These are phyloP conservation scores for Lizonia empirigonia DNA, from an alignment of 2,329 filamentous ascomycete genomes.

Conservation along the genomic window DNA sequence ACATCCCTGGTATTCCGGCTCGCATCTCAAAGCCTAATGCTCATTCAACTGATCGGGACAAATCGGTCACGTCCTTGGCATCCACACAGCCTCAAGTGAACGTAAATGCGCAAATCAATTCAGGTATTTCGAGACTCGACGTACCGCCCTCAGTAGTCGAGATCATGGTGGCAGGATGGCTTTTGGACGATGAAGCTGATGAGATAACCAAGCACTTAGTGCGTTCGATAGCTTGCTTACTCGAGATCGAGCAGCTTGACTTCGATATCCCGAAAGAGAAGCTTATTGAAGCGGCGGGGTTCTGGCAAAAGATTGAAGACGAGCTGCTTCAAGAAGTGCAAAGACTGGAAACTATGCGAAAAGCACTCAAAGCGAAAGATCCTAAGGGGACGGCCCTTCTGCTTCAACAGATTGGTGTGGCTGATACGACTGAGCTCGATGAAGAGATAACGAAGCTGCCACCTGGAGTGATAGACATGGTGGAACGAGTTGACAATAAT, in stretches of 20 bases:
- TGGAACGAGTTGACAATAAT: conserved; percentile 31
- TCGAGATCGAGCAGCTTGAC: conserved; percentile 23
- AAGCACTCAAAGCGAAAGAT: conserved; percentile 33
- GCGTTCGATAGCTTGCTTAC: conserved; percentile 24
- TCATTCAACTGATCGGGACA: neutral
- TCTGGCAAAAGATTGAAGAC: conserved; percentile 27
- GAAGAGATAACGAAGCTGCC: conserved; percentile 36
- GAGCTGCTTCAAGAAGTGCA: conserved; percentile 33
- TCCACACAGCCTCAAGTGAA: neutral
- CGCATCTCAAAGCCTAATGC: neutral
- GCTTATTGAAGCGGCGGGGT: conserved; percentile 25
- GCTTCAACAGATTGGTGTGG: conserved; percentile 31
- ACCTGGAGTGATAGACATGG: conserved; percentile 24
- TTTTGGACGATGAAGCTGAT: conserved; percentile 22
- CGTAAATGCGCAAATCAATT: neutral
- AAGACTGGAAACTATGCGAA: conserved; percentile 28
- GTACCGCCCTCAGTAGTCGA: conserved; percentile 29
- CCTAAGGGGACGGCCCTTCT: conserved; percentile 33
- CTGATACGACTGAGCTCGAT: conserved; percentile 32
- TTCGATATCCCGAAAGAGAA: conserved; percentile 16
- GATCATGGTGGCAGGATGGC: conserved; percentile 34
- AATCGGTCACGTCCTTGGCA: neutral
- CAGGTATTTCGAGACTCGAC: neutral
- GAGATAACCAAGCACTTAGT: conserved; percentile 24
- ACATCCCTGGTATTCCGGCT: conserved; percentile 19